These are phyloP conservation scores for Epichloe elymi DNA, from an alignment of 2,329 filamentous ascomycete genomes.

Conservation along the genomic window DNA sequence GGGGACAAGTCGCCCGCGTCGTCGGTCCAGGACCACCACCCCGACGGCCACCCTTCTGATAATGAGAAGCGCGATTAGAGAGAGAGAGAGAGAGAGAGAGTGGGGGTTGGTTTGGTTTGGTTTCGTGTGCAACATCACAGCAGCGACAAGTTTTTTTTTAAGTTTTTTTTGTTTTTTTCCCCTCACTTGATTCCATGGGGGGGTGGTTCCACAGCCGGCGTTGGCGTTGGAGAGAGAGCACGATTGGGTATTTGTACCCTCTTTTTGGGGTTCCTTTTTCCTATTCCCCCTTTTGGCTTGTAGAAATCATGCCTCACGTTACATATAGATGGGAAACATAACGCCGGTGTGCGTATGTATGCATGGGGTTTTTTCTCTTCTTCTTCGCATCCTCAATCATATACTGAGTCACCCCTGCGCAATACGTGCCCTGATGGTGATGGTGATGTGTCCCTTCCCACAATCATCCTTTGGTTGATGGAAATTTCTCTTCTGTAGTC, in stretches of 20 bases:
- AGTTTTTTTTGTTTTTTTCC: not conserved
- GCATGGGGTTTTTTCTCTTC: no score
- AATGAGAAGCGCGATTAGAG: slow-evolving; percentile 5
- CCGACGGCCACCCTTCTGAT: not conserved
- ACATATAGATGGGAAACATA: not conserved
- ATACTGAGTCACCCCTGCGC: not conserved
- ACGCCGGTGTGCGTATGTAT: no score
- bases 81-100: no score
- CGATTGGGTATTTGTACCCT: not conserved
- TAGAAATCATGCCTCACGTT: not conserved
- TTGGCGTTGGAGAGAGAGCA: slow-evolving; percentile 7
- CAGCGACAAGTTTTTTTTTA: not conserved
- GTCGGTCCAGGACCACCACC: slow-evolving; percentile 6
- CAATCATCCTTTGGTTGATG: no score
- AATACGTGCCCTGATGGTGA: not conserved
- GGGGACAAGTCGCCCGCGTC: slow-evolving; percentile 7
- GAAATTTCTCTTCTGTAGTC: no score
- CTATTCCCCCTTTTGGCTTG: not conserved
- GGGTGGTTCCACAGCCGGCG: slow-evolving; percentile 8
- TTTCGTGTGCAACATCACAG: not conserved
- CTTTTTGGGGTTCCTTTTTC: not conserved
- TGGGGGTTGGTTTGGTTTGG: not conserved
- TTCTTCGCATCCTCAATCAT: not conserved
- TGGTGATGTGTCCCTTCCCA: no score
- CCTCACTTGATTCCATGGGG: not conserved